Evolutionary conservation across 495 filamentous ascomycete species (phyloP).

Genomic region (Sporormia fimetaria): DNA sequence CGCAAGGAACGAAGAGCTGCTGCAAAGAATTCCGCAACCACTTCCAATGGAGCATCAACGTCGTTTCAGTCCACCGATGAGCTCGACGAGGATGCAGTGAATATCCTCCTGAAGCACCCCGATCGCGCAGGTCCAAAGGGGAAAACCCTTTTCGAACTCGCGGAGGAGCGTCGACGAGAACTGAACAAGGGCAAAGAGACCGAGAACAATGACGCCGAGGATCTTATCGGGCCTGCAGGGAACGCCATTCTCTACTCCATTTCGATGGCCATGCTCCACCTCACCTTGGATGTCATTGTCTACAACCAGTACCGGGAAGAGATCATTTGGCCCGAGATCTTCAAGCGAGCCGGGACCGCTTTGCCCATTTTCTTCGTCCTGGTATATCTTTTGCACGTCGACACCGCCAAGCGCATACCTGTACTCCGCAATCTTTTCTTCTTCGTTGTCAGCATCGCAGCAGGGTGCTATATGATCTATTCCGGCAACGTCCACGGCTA

Average conservation of each 20-base stretch:
- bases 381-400: slow-evolving; percentile 47
- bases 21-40: slow-evolving; percentile 1
- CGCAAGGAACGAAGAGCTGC: slow-evolving; percentile 35
- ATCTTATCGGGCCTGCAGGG: slow-evolving; percentile 42
- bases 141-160: slow-evolving; percentile 53
- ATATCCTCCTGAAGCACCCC: slow-evolving; percentile 44
- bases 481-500: slow-evolving; percentile 71
- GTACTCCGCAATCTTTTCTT: slow-evolving; percentile 50
- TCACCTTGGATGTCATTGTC: slow-evolving; percentile 81
- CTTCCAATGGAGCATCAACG: not conserved
- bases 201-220: slow-evolving; percentile 24
- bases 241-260: slow-evolving; percentile 56
- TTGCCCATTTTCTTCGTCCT: slow-evolving; percentile 49
- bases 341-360: slow-evolving; percentile 41
- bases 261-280: slow-evolving; percentile 68
- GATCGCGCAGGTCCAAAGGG: slow-evolving; percentile 45
- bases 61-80: slow-evolving; percentile 34
- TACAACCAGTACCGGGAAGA: slow-evolving; percentile 77
- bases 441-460: slow-evolving; percentile 40
- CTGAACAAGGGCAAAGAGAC: slow-evolving; percentile 23
- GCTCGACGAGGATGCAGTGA: slow-evolving; percentile 28
- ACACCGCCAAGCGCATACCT: slow-evolving; percentile 17
- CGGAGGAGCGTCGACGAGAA: slow-evolving; percentile 40
- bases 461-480: slow-evolving; percentile 67
- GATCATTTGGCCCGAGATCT: slow-evolving; percentile 47